Evolutionary conservation across 2,329 filamentous ascomycete genomes (phyloP), one percentile per base, ranked within the genome.

Genomic region (Lachnellula occidentalis): DNA sequence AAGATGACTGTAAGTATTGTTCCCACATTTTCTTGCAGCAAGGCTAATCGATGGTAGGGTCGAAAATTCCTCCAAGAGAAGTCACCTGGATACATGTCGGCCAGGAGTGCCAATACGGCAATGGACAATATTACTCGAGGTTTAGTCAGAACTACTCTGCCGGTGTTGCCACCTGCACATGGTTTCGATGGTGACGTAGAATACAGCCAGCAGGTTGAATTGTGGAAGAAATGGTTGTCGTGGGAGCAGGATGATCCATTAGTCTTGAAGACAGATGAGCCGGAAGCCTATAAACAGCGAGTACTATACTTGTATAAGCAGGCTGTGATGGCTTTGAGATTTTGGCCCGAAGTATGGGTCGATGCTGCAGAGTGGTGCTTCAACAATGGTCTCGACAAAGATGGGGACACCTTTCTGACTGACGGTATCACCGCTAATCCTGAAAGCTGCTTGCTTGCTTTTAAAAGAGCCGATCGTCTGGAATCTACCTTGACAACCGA

Each of bases 221-320:
- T 94, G 27, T 99, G 94, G 94, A 91, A 90, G 69, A 85, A 82
- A 61, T 99, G 95, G 94, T 87, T 99, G 61, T 78, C 85, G 4
- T 99, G 92, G 91, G 94, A 99, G 72, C 95, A 92, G 71, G 86
- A 88, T 17, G 94, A 99, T 67, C 91, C 90, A 1, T 76, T 99
- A 3, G 89, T 95, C 22, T 76, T 97, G 51, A 88, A 89, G 67
- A 79, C 86, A 2, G 92, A 97, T 51, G 92, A 97, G 63, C 76
- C 81, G 3, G 80, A 83, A 50, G 79, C 82, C 6, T 94, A 87
- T 72, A 87, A 87, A 61, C 81, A 87, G 61, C 86, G 94, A 41
- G 82, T 97, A 42, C 72, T 96, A 7, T 95, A 95, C 70, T 87
- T 90, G 60, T 97, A 96, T 76, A 94, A 91, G 70, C 92, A 96